These are phyloP conservation scores for Huiozyma sinensis DNA, from an alignment of 805 yeast species.

Conservation along the genomic window DNA sequence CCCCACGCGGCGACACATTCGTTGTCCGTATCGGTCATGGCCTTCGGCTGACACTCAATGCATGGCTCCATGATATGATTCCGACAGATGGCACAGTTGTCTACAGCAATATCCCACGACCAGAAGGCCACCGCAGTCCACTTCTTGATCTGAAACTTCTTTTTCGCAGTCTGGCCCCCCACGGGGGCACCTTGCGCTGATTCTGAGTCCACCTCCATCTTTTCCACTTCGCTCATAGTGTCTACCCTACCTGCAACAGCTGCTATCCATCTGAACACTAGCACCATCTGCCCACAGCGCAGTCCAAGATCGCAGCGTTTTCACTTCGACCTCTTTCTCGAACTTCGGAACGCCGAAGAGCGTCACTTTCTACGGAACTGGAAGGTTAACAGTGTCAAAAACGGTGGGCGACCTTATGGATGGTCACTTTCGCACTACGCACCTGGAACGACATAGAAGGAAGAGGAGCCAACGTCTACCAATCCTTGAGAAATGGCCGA, in stretches of 20 bases:
- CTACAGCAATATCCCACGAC: conserved; percentile 97
- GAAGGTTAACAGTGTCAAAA: not conserved
- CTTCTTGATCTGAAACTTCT: conserved; percentile 84
- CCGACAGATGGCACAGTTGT: conserved; percentile 95
- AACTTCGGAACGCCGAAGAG: too few species aligned
- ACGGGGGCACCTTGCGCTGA: not conserved
- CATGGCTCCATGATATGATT: conserved; percentile 98
- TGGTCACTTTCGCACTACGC: not conserved
- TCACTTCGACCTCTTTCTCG: too few species aligned
- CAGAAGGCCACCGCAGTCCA: conserved; percentile 99
- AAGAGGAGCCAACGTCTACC: too few species aligned
- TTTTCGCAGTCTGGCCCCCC: conserved; percentile 15
- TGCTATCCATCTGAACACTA: too few species aligned
- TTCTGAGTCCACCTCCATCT: conserved; percentile 20
- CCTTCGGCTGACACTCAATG: conserved; percentile 88
- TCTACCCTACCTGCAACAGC: too few species aligned
- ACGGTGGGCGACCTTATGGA: not conserved
- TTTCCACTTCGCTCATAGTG: conserved; percentile 14
- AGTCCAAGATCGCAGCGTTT: too few species aligned
- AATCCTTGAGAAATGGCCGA: conserved; percentile 4
- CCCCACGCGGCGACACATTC: conserved; percentile 98
- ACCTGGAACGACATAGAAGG: too few species aligned
- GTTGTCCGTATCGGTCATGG: conserved; percentile 45
- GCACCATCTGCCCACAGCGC: too few species aligned
- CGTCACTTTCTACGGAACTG: too few species aligned